A percentile compares a stretch with the other conserved stretches of the same genome.
phyloP scores from a whole-genome alignment of 441 rosid genomes.

The Eruca vesicaria region DNA sequence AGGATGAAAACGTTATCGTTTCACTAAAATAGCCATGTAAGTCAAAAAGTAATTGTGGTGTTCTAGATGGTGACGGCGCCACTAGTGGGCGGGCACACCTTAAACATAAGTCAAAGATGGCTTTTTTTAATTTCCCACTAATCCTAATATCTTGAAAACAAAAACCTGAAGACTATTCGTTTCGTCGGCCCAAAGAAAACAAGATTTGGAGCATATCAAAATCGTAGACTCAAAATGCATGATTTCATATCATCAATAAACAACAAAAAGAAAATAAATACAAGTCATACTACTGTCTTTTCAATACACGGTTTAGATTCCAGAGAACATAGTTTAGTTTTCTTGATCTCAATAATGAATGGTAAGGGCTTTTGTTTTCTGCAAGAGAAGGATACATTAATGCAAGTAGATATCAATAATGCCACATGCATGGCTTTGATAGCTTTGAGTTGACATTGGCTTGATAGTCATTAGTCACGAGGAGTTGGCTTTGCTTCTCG shows the following conservation, averaged over 20 bases:
- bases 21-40: neutral
- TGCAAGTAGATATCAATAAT: slow-evolving; percentile 2
- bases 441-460: slow-evolving; percentile 24
- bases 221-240: neutral
- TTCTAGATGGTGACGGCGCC: neutral
- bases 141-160: neutral
- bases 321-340: neutral
- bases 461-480: slow-evolving; percentile 12
- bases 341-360: neutral
- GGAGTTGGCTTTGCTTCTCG: neutral
- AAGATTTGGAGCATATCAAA: neutral
- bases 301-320: neutral
- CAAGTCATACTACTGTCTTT: neutral
- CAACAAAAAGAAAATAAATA: neutral
- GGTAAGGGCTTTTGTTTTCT: neutral
- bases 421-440: neutral
- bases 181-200: neutral
- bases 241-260: neutral
- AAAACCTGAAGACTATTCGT: neutral
- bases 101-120: slow-evolving; percentile 6
- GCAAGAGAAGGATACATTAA: neutral
- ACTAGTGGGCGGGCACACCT: slow-evolving; percentile 6
- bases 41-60: slow-evolving; percentile 1
- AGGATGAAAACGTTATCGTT: neutral
- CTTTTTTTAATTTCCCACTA: neutral